A percentile compares a stretch with the other conserved stretches of the same genome.
Conservation (phyloP, 106 monocot species). For the Chionographis japonica region DNA sequence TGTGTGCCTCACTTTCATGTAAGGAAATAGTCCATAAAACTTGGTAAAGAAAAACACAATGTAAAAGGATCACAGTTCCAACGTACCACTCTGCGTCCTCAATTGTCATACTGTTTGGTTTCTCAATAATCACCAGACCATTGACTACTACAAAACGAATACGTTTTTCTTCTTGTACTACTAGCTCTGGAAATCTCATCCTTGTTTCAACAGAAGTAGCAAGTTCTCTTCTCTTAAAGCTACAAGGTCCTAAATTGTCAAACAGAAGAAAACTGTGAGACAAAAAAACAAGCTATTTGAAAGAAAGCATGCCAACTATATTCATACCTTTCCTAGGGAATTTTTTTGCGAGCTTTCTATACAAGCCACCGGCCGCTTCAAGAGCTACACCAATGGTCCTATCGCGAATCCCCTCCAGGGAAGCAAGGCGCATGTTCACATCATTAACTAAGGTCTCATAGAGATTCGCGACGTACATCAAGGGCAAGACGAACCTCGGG, state of each 20-base stretch:
- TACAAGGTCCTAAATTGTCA: constrained; percentile 51
- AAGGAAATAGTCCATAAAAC: not conserved
- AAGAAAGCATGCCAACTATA: not conserved
- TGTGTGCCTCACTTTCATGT: no score
- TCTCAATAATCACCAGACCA: constrained; percentile 75
- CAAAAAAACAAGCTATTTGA: not conserved
- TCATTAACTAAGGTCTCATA: constrained; percentile 91
- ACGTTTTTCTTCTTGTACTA: constrained; percentile 90
- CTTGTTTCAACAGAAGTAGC: constrained; percentile 93
- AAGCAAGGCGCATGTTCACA: constrained; percentile 62
- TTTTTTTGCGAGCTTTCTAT: constrained; percentile 72
- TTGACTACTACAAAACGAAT: constrained; percentile 95
- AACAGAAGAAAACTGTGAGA: not conserved
- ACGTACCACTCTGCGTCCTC: constrained; percentile 89
- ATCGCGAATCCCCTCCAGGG: constrained; percentile 71
- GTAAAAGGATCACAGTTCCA: not conserved
- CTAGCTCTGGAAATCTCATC: constrained; percentile 83
- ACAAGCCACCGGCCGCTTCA: constrained; percentile 93
- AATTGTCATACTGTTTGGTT: constrained; percentile 48
- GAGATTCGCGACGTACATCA: constrained; percentile 97
- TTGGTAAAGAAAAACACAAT: not conserved
- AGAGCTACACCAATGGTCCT: constrained; percentile 94
- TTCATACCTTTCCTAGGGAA: constrained; percentile 78
- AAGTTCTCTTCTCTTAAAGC: constrained; percentile 89
- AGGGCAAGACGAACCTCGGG: constrained; percentile 71